Percentiles rank a stretch among this genome's conserved stretches.
These are phyloP conservation scores for Colletotrichum euphorbiae DNA, from an alignment of 2,329 filamentous ascomycete species.

Conservation along the genomic window DNA sequence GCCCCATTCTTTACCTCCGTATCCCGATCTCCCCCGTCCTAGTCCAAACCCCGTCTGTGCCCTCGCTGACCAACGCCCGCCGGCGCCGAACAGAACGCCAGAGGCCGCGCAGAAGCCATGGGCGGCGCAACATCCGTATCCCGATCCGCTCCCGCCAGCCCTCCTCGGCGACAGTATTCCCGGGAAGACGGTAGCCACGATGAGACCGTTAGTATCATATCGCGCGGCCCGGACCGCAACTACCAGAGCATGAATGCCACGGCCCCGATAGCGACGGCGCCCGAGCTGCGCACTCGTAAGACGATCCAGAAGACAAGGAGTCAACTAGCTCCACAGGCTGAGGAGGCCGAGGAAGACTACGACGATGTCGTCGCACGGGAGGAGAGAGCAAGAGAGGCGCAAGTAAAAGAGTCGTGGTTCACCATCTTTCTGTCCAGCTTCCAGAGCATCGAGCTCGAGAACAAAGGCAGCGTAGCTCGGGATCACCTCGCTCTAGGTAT, in stretches of 20 bases:
- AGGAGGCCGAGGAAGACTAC: slow-evolving; percentile 42
- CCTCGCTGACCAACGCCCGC: slow-evolving; percentile 16
- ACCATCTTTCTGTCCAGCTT: slow-evolving; percentile 60
- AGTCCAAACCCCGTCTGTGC: neutral
- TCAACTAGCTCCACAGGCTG: slow-evolving; percentile 38
- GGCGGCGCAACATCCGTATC: slow-evolving; percentile 42
- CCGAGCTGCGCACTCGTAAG: slow-evolving; percentile 38
- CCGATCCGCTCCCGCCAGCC: slow-evolving; percentile 39
- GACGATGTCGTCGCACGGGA: slow-evolving; percentile 40
- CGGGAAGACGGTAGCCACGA: slow-evolving; percentile 46
- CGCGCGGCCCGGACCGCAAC: slow-evolving; percentile 50
- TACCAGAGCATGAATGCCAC: slow-evolving; percentile 53
- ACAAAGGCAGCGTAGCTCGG: slow-evolving; percentile 85
- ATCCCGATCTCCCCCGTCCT: neutral
- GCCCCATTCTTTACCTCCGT: neutral
- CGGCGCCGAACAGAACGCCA: slow-evolving; percentile 50
- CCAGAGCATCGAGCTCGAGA: slow-evolving; percentile 80
- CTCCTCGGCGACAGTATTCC: slow-evolving; percentile 33
- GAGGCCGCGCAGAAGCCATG: slow-evolving; percentile 57
- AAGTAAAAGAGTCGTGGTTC: slow-evolving; percentile 62
- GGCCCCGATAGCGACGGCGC: slow-evolving; percentile 3
- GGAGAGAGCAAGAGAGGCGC: slow-evolving; percentile 37
- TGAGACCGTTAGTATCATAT: slow-evolving; percentile 57
- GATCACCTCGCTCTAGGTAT: slow-evolving; percentile 84
- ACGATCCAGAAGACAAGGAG: slow-evolving; percentile 28